These are phyloP conservation scores for Diaporthe batatas DNA, from an alignment of 2,329 filamentous ascomycete species.

Conservation along the genomic window DNA sequence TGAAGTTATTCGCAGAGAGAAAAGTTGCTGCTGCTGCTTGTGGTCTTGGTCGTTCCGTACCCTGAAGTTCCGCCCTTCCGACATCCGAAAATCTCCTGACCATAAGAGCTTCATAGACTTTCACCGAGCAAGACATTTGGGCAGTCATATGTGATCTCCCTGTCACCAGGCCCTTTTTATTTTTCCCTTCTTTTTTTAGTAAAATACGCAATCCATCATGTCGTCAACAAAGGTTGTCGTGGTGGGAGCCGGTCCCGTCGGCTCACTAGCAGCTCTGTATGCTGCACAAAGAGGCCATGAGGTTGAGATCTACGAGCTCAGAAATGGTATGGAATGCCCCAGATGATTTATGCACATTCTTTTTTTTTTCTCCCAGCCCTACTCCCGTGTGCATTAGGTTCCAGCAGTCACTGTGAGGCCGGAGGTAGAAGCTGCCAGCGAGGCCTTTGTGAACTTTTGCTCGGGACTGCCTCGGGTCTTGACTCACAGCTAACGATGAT, in stretches of 20 bases:
- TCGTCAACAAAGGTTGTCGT: conserved; percentile 75
- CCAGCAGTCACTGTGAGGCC: neutral
- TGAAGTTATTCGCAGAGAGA: conserved; percentile 29
- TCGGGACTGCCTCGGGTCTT: neutral
- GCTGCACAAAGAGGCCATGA: conserved; percentile 88
- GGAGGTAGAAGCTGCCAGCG: neutral
- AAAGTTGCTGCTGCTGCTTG: conserved; percentile 3
- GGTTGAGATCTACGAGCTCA: conserved; percentile 94
- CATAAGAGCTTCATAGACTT: conserved; percentile 21
- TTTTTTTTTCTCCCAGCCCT: too few relatives aligned
- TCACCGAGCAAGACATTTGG: neutral
- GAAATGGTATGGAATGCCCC: conserved; percentile 75
- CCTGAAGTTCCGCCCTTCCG: conserved; percentile 34
- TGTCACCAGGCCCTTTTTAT: neutral
- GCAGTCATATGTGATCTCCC: neutral
- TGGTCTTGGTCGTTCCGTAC: conserved; percentile 24
- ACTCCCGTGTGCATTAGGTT: neutral
- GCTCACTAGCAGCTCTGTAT: conserved; percentile 91
- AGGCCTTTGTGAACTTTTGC: neutral
- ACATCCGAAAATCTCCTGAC: conserved; percentile 32
- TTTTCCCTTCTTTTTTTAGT: too few relatives aligned
- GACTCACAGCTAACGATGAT: conserved; percentile 20
- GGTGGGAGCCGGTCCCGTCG: conserved; percentile 93
- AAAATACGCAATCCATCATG: conserved; percentile 7
- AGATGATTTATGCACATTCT: neutral